Base-by-base conservation (phyloP, 2,329 filamentous ascomycete species). In the Penicillium griseofulvum region DNA sequence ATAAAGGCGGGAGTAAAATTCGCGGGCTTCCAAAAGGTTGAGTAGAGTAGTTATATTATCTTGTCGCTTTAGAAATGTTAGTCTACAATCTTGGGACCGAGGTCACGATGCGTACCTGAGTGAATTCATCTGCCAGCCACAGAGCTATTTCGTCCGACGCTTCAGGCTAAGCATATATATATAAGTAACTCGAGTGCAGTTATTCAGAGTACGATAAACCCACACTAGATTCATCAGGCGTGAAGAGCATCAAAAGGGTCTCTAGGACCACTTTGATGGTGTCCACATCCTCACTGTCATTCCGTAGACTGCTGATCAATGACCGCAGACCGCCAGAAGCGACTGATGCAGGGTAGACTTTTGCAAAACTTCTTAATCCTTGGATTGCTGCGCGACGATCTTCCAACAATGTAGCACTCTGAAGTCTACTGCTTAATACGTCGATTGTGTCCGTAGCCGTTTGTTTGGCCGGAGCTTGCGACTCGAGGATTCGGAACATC, bases 121-220 rank as follows among this genome's bases (percentile, higher is more conserved):
- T 97, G 72, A 99, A 99, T 74, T 97, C 93, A 75, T 99, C 94
- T 51, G 94, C 94, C 56, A 99, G 81, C 91, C 94, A 99, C 28
- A 97, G 80, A 17, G 89, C 89, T 65, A 99, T 95, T 75, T 99
- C 94, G 62, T 97, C 93, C 14, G 93, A 96, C 51, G 93, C 91
- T 81, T 97, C 93, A 31, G 91, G 80, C 90, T 95, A 60, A 26
- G 10, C 58, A 41, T 34, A 22, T 47, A 22, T 47, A 39, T 43
- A 54, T 72, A 58, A 73, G 68, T 52, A 62, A 43, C 11, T 22
- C 4, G 11, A 42, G 12, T 37, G 14, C 9, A 8, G 8, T 36
- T 11, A 22, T 44, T 26, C 22, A 54, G 16, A 49, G 22, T 29
- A 59, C 49, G 42, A 16, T 22, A 56, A 58, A 78, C 81, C 60